These are phyloP conservation scores for Corchorus olitorius DNA, from an alignment of 345 rosid species.

Conservation along the genomic window DNA sequence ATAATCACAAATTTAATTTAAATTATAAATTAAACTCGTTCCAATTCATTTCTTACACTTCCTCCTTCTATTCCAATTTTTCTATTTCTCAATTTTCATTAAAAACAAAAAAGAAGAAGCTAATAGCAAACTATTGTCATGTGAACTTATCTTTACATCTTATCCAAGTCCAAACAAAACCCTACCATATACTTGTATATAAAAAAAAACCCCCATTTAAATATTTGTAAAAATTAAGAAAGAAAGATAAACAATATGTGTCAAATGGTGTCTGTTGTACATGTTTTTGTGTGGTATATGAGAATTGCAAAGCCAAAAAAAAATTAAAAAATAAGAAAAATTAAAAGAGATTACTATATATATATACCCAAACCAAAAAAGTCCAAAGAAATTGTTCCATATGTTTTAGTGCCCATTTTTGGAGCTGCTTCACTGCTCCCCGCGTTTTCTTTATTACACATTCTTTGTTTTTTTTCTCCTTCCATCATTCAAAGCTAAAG, in stretches of 20 bases:
- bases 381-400: constrained; percentile 1
- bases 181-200: not conserved
- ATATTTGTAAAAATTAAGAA: not conserved
- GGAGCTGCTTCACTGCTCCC: not conserved
- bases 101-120: not conserved
- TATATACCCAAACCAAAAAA: not conserved
- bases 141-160: constrained; percentile 17
- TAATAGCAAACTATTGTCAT: constrained; percentile 17
- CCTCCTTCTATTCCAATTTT: not conserved
- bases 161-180: constrained; percentile 20
- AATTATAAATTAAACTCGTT: not conserved
- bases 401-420: not conserved
- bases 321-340: not conserved
- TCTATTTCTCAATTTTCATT: not conserved
- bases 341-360: too few relatives aligned
- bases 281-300: not conserved
- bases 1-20: too few relatives aligned
- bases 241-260: not conserved
- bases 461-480: not conserved
- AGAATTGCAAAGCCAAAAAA: not conserved
- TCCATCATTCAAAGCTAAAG: not conserved
- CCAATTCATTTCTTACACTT: not conserved
- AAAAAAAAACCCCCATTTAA: not conserved
- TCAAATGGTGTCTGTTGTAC: not conserved
- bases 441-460: not conserved